Percentiles rank a stretch among this genome's conserved stretches.
phyloP scores from a whole-genome alignment of 176 grass and related monocot species.

The Cymbopogon citratus region DNA sequence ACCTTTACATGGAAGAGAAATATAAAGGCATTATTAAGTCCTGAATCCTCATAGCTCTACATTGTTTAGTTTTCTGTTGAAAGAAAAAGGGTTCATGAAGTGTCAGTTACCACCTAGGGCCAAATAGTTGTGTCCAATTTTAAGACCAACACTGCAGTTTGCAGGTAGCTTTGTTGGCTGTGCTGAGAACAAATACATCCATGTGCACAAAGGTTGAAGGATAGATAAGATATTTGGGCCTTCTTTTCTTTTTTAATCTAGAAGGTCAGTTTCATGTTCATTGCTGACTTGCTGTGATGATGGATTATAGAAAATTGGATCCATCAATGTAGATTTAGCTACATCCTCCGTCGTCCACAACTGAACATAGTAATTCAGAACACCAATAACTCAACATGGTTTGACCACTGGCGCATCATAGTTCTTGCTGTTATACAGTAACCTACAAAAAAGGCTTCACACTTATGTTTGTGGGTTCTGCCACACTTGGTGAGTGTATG shows the following conservation, averaged over 20 bases:
- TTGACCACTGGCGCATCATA: not conserved
- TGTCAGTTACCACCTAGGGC: too few species aligned
- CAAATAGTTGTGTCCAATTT: too few species aligned
- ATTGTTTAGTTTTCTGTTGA: too few species aligned
- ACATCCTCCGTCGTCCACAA: not conserved
- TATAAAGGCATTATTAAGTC: too few species aligned
- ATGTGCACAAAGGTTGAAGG: too few species aligned
- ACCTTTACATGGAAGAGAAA: too few species aligned
- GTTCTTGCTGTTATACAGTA: not conserved
- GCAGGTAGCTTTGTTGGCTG: too few species aligned
- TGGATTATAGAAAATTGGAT: not conserved
- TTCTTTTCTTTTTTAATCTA: not conserved
- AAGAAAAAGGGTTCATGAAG: too few species aligned
- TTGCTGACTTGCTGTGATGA: not conserved
- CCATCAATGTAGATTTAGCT: not conserved
- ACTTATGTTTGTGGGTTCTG: not conserved
- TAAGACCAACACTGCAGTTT: too few species aligned
- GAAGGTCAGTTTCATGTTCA: not conserved
- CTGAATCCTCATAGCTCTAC: too few species aligned
- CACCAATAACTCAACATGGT: not conserved
- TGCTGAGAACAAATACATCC: too few species aligned
- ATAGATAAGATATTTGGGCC: too few species aligned
- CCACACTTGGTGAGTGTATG: not conserved
- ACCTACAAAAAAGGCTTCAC: not conserved
- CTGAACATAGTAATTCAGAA: not conserved